Evolutionary conservation across 805 yeast species (phyloP).

Genomic region (Saturnispora kantuleensis): DNA sequence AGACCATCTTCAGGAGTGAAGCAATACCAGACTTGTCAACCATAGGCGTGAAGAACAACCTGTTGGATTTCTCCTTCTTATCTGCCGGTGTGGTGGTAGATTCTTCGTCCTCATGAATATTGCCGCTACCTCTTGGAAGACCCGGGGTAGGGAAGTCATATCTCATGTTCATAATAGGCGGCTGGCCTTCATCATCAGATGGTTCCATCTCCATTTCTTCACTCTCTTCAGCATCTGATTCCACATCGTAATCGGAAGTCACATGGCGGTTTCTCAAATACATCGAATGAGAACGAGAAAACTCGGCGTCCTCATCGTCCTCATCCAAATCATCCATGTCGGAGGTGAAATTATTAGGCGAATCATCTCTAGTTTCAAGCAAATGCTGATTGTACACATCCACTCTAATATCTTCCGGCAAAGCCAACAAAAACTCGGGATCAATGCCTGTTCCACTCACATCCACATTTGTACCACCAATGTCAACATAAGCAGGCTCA

Average conservation of each 20-base stretch:
- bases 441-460: constrained; percentile 87
- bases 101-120: too few species aligned
- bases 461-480: constrained; percentile 73
- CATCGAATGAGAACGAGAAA: too few species aligned
- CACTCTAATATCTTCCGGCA: constrained; percentile 88
- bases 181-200: too few species aligned
- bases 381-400: constrained; percentile 84
- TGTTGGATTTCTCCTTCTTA: constrained; percentile 23
- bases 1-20: constrained; percentile 58
- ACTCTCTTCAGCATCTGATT: neutral
- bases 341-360: neutral
- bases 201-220: neutral
- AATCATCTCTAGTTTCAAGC: constrained; percentile 61
- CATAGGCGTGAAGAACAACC: constrained; percentile 49
- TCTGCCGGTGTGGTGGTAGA: neutral
- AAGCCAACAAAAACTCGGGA: constrained; percentile 79
- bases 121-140: too few species aligned
- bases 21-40: constrained; percentile 71
- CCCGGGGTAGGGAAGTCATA: too few species aligned
- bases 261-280: too few species aligned
- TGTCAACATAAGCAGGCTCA: constrained; percentile 57
- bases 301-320: constrained; percentile 13
- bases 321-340: constrained; percentile 16
- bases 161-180: too few species aligned
- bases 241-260: constrained; percentile 14